phyloP scores from a whole-genome alignment of 805 yeast genomes.

The Spathaspora arborariae region DNA sequence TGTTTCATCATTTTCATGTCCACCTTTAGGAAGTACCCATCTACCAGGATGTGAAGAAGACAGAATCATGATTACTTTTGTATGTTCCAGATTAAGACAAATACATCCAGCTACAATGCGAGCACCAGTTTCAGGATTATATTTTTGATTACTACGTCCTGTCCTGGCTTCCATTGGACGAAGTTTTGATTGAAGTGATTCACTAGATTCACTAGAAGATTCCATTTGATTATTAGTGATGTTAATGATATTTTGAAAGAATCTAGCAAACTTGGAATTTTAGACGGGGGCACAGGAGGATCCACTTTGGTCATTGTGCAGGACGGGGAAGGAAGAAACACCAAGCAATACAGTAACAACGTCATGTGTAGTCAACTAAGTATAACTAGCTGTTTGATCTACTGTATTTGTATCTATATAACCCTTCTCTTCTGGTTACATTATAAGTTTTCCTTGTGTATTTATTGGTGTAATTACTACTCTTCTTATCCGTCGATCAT shows the following conservation, averaged over 20 bases:
- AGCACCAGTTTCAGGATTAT: conserved; percentile 63
- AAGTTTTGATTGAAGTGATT: neutral
- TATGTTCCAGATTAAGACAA: conserved; percentile 54
- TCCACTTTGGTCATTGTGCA: neutral
- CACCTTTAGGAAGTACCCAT: conserved; percentile 97
- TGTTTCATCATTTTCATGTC: conserved; percentile 81
- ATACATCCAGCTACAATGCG: conserved; percentile 93
- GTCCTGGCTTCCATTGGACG: conserved; percentile 33
- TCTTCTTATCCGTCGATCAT: too few species aligned
- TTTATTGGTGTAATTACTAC: too few species aligned
- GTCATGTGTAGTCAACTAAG: too few species aligned
- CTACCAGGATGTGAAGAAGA: conserved; percentile 63
- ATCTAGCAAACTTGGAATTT: neutral
- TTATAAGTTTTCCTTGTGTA: too few species aligned
- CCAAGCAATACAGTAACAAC: too few species aligned
- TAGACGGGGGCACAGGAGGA: too few species aligned
- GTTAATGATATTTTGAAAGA: neutral
- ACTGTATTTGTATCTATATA: too few species aligned
- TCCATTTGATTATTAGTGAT: neutral
- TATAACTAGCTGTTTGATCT: too few species aligned
- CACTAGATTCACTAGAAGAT: neutral
- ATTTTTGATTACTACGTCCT: conserved; percentile 58
- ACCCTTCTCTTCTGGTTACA: too few species aligned
- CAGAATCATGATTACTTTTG: conserved; percentile 71
- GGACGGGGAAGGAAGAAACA: neutral